phyloP scores from a whole-genome alignment of 805 yeast species.

The Candida suzukii region DNA sequence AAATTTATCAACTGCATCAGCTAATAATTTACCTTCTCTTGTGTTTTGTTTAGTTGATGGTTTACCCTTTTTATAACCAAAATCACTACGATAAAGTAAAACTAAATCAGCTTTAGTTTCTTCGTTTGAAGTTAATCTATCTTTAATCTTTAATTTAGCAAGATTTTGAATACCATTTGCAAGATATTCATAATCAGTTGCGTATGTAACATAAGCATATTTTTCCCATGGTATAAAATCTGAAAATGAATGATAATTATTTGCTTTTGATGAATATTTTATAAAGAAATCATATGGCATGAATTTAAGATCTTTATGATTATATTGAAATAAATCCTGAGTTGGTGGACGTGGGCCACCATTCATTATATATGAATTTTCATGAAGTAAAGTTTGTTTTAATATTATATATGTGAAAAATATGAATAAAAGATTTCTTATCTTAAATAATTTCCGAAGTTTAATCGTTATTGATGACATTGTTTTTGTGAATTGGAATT shows the following conservation, averaged over 20 bases:
- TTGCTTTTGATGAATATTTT: background rate
- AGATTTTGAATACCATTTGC: slow-evolving; percentile 47
- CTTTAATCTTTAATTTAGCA: slow-evolving; percentile 25
- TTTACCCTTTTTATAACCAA: slow-evolving; percentile 4
- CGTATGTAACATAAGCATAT: slow-evolving; percentile 55
- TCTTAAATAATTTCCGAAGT: background rate
- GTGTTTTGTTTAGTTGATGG: slow-evolving; percentile 1
- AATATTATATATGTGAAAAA: background rate
- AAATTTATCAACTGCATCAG: slow-evolving; percentile 6
- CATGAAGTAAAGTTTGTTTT: background rate
- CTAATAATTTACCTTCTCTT: slow-evolving; percentile 5
- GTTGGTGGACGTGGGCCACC: background rate
- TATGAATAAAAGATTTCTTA: background rate
- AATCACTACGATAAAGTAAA: slow-evolving; percentile 30
- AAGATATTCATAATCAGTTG: slow-evolving; percentile 43
- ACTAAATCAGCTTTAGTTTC: slow-evolving; percentile 39
- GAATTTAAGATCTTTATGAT: background rate
- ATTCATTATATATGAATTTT: background rate
- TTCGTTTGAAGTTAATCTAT: background rate
- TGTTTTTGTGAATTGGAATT: background rate
- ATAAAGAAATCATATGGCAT: background rate
- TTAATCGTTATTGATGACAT: background rate
- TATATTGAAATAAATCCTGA: background rate
- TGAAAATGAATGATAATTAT: too few species aligned
- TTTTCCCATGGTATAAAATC: too few species aligned